These are phyloP conservation scores for Zasmidium angulare DNA, from an alignment of 2,329 filamentous ascomycete species.

Conservation along the genomic window DNA sequence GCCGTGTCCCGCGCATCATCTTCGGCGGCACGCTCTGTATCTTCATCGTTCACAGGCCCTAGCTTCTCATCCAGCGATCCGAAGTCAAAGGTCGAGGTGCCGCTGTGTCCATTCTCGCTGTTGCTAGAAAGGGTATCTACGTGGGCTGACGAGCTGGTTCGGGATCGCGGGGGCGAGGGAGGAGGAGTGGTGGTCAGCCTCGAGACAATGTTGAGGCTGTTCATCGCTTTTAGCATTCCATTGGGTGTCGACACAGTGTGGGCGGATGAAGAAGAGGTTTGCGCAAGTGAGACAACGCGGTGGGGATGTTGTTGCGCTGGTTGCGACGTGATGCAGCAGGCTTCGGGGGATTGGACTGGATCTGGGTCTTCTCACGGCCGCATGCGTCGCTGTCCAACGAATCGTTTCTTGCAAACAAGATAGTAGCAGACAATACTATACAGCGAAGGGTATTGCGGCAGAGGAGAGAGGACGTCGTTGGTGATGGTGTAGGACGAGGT, in stretches of 20 bases:
- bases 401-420: too few species aligned
- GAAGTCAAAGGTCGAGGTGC: constrained; percentile 16
- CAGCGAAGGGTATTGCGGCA: not conserved
- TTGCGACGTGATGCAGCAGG: not conserved
- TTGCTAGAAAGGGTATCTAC: constrained; percentile 15
- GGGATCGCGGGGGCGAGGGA: constrained; percentile 51
- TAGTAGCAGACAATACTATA: not conserved
- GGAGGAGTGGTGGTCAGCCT: constrained; percentile 63
- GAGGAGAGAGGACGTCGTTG: not conserved
- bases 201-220: constrained; percentile 93
- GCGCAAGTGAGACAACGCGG: not conserved
- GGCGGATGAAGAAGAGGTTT: not conserved
- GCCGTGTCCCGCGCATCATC: constrained; percentile 19
- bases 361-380: not conserved
- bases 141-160: constrained; percentile 34
- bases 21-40: constrained; percentile 18
- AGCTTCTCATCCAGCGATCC: constrained; percentile 29
- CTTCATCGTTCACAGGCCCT: constrained; percentile 14
- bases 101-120: constrained; percentile 9
- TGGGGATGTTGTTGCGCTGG: not conserved
- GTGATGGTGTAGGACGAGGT: not conserved
- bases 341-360: not conserved
- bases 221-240: constrained; percentile 64
- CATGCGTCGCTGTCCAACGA: not conserved
- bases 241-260: constrained; percentile 6